Base-by-base conservation (phyloP, 352 stramenopile species). In the Blastocystis hominis region DNA sequence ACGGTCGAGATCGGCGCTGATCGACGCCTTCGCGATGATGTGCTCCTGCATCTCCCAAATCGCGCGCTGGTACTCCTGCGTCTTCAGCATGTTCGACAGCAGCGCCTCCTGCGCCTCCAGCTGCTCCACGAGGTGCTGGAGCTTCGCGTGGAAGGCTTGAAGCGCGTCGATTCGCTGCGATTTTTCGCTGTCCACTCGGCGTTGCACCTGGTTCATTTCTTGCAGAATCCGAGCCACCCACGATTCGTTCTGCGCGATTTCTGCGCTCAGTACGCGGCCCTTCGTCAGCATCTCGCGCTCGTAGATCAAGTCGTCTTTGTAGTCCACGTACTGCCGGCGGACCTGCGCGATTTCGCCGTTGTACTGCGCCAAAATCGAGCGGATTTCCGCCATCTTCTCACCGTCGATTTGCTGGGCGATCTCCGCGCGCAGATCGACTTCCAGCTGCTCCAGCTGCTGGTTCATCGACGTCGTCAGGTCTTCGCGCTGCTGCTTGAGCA, bases 281-380 rank as follows among this genome's bases (percentile, higher is more conserved):
- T 80, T 80, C 70, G 38, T 46, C 38, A 20, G 17, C 70, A 80
- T 80, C 70, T 80, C 70, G n/a, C 44, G 20, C 20, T 40, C 70
- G 42, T 80, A 80, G 9, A 80, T 46, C 6, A 64, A 40, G 54
- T 80, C 70, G 36, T 80, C 70, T 6, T 63, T 30, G 17, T 80
- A 30, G 3, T 64, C 70, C 20, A 80, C 44, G 34, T 80, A 64
- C 2, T 2, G 20, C 20, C 42, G 17, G 3, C 63, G 46, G n/a
- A 80, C 44, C 36, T 3, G 20, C 5, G 46, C 34, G 0, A 64
- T 47, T 30, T 30, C 38, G 3, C 38, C 40, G 3, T 62, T 62
- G 34, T 80, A 80, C 30, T 62, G 10, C 36, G 53, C 20, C 44
- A 80, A 47, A 15, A 42, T 47, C 15, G 24, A 13, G 7, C 30